These are phyloP conservation scores for Pythium aquatile DNA, from an alignment of 352 stramenopile genomes.

Conservation along the genomic window DNA sequence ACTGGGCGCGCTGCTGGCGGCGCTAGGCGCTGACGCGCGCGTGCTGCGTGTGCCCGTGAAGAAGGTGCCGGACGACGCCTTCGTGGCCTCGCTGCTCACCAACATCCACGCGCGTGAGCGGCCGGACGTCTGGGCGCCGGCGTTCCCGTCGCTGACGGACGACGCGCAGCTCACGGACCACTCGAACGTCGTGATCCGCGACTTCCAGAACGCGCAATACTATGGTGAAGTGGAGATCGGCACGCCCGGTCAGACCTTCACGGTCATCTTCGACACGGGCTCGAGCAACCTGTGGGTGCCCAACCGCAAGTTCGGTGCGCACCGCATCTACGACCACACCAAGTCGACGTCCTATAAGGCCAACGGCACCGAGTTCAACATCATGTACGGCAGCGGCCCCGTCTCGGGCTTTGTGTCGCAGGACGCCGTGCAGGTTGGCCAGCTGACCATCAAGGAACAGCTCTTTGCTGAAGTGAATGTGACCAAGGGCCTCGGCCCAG, in stretches of 20 bases:
- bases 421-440: constrained; percentile 73
- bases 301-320: constrained; percentile 65
- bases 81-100: constrained; percentile 52
- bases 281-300: constrained; percentile 97
- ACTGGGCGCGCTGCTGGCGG: constrained; percentile 23
- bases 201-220: constrained; percentile 94
- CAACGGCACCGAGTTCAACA: constrained; percentile 93
- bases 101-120: constrained; percentile 40
- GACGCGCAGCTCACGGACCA: constrained; percentile 18
- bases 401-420: constrained; percentile 92
- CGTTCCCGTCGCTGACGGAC: constrained; percentile 19
- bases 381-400: constrained; percentile 94
- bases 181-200: constrained; percentile 73
- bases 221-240: constrained; percentile 92
- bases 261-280: constrained; percentile 97
- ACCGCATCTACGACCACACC: constrained; percentile 88
- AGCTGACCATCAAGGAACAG: constrained; percentile 71
- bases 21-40: constrained; percentile 17
- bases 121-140: constrained; percentile 47
- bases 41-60: constrained; percentile 70
- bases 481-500: constrained; percentile 93
- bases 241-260: constrained; percentile 89
- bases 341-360: constrained; percentile 84
- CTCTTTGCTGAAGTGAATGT: constrained; percentile 96
- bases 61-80: constrained; percentile 64